Base-by-base conservation (phyloP, 371 early-diverging fungal species). In the Actinomortierella wolfii region DNA sequence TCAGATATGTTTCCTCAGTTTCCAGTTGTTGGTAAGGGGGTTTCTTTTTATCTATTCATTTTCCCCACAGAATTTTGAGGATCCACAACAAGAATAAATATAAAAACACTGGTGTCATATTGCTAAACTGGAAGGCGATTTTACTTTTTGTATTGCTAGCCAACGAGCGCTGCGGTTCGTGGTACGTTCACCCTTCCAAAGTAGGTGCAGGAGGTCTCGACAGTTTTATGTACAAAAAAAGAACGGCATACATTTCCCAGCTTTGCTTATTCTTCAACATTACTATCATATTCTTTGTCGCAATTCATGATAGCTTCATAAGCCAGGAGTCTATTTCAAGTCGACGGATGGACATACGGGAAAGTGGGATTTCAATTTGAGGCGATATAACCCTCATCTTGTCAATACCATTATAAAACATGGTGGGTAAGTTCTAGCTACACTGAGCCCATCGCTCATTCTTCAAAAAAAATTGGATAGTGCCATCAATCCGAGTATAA, bases 331-430 rank as follows among this genome's bases (percentile, higher is more conserved):
- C 0, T 95, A 95, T 61, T 94, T 93, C 70, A 95, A 95, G 68
- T 95, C 94, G 3, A 94, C 94, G 0, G 95, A 95, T 76, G 95
- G 94, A 0, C 95, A 95, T 67, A 87, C 83, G 59, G 89, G 91
- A 7, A 78, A 85, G 43, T 95, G 94, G 94, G 86, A 88, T 55
- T 92, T 94, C 53, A 93, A 85, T 57, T 59, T 93, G 52, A 82
- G 92, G 18, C 65, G 95, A 47, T 81, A 89, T 56, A 95, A 95
- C 64, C 75, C 87, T 28, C 93, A 92, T 56, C 60, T 94, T 15
- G 61, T 94, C 6, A 68, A 80, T 13, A 60, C 83, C n/a, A 79
- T 95, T 20, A 56, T 64, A 14, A 25, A 71, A 1, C 74, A 85
- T 61, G 66, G 75, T 18, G 94, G 94, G 85, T 87, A 73, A 69